These are phyloP conservation scores for Boletus reticulatus DNA, from an alignment of 768 basidiomycete genomes.

Conservation along the genomic window DNA sequence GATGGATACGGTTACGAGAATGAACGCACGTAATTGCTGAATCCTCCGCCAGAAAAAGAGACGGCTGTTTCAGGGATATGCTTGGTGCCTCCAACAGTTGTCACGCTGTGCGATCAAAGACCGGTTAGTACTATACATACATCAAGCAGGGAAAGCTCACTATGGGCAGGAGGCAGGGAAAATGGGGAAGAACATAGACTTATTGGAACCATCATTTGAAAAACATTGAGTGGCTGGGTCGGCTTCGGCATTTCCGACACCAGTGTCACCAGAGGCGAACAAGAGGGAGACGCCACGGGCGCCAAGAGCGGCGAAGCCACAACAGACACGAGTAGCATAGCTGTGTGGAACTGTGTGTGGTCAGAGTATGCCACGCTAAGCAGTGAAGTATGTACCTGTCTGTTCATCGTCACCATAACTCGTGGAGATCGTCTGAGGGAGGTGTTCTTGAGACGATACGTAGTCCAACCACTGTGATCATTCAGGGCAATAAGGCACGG, in stretches of 20 bases:
- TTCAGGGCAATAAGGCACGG: conserved; percentile 30
- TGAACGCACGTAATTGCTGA: conserved; percentile 58
- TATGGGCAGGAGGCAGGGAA: conserved; percentile 66
- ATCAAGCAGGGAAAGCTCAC: background rate
- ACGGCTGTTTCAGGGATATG: conserved; percentile 58
- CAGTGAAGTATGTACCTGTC: conserved; percentile 41
- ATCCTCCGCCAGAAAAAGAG: conserved; percentile 69
- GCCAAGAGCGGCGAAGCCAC: conserved; percentile 63
- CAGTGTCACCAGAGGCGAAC: conserved; percentile 65
- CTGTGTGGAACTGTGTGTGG: conserved; percentile 45
- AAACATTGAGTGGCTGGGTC: conserved; percentile 58
- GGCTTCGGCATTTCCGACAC: conserved; percentile 64
- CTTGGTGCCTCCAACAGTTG: conserved; percentile 66
- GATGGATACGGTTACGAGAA: background rate
- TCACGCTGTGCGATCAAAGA: conserved; percentile 47
- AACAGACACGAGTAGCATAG: conserved; percentile 57
- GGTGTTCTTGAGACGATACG: conserved; percentile 40
- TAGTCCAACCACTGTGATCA: conserved; percentile 58
- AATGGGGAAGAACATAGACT: conserved; percentile 49
- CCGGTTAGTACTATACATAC: conserved; percentile 29
- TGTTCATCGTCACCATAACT: conserved; percentile 76
- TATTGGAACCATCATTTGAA: conserved; percentile 57
- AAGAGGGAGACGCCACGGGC: conserved; percentile 64
- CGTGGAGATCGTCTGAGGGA: conserved; percentile 65
- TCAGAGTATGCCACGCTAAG: background rate